Conservation (phyloP, 345 rosid species). For the Linum lewisii region DNA sequence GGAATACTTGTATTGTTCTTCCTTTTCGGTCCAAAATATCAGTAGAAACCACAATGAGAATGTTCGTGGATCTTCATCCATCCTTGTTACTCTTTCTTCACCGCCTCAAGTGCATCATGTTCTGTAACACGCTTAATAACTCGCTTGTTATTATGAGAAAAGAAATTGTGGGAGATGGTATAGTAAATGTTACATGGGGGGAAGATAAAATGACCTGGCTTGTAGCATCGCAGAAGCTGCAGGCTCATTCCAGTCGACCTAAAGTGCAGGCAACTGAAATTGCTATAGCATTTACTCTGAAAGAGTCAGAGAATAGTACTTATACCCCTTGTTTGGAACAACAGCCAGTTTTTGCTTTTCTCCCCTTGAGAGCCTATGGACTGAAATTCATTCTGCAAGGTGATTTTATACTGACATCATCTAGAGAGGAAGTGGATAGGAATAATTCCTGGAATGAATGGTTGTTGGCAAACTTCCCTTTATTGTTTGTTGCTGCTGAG, state of each 20-base stretch:
- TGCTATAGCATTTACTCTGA: slow-evolving; percentile 71
- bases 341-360: slow-evolving; percentile 91
- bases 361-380: slow-evolving; percentile 90
- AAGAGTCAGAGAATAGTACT: slow-evolving; percentile 45
- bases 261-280: slow-evolving; percentile 68
- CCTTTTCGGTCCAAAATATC: slow-evolving; percentile 62
- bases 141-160: slow-evolving; percentile 65
- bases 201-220: slow-evolving; percentile 75
- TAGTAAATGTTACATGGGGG: slow-evolving; percentile 71
- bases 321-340: slow-evolving; percentile 49
- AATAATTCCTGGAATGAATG: slow-evolving; percentile 94
- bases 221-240: slow-evolving; percentile 64
- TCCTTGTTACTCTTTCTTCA: slow-evolving; percentile 87
- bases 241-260: slow-evolving; percentile 39
- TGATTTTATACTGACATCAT: slow-evolving; percentile 93
- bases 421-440: slow-evolving; percentile 94
- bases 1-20: slow-evolving; percentile 90
- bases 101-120: slow-evolving; percentile 62
- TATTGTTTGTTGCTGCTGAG: slow-evolving; percentile 64
- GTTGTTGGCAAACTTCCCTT: slow-evolving; percentile 69
- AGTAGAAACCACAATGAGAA: slow-evolving; percentile 46
- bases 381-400: slow-evolving; percentile 91
- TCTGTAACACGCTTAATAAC: slow-evolving; percentile 55
- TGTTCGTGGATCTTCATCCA: slow-evolving; percentile 92
- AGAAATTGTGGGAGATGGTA: slow-evolving; percentile 54